Evolutionary conservation across 2,329 filamentous ascomycete species (phyloP), one percentile per base, ranked within the genome.

Genomic region (Venturia oleaginea): DNA sequence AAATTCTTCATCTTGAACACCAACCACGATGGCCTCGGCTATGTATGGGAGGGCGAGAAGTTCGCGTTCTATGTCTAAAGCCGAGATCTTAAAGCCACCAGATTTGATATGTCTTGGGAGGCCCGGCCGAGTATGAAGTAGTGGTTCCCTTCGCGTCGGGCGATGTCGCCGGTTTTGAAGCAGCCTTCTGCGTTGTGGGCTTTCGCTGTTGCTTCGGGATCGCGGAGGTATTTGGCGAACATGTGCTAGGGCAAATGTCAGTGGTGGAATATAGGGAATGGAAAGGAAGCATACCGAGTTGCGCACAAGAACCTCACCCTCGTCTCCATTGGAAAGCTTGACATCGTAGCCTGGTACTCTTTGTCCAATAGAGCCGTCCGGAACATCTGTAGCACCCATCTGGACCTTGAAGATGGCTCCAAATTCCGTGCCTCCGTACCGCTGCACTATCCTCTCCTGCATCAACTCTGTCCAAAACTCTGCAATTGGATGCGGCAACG

Each of bases 21-120:
- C 81, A 3, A 84, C 79, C 1, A 83, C 79, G 68, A 80, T 81
- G 4, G 79, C 80, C 70, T 84, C 82, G 59, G 78, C 73, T 40
- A 83, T 75, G 38, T 78, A 77, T 1, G 78, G 74, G 62, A 84
- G 68, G 0, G 76, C 75, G 30, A 84, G 73, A 67, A 83, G 76
- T 66, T 83, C 80, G 22, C 81, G 75, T 69, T 84, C 82, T 37
- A 84, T 80, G 61, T 84, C 81, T 13, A 83, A 71, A 0, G 81
- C 81, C 0, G 79, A 81, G 42, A 83, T 79, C 71, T 83, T 84
- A 68, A 83, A 83, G 0, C 82, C 82, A 19, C 81, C 81, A 0
- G 78, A 80, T 67, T 84, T 84, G 70, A 84, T 82, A 84, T 76
- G 67, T 83, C 81, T 7, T 82, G 75, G 22, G 78, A 80, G 11